Percentiles rank a stretch among this genome's conserved stretches.
These are phyloP conservation scores for Fusarium kyushuense DNA, from an alignment of 2,329 filamentous ascomycete genomes.

Conservation along the genomic window DNA sequence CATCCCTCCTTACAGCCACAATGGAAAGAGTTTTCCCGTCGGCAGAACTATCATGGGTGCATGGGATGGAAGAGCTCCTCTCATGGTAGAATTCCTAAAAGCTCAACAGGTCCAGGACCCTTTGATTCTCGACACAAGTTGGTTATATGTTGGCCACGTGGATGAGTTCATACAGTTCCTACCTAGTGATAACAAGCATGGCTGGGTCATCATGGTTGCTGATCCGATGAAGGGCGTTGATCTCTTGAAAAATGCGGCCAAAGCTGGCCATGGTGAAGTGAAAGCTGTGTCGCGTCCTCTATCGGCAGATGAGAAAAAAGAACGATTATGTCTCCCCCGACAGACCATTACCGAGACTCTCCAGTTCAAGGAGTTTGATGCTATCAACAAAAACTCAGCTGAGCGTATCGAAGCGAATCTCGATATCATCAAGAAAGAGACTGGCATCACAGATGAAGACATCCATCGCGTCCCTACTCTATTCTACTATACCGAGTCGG, in stretches of 20 bases:
- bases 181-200: conserved; percentile 41
- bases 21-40: conserved; percentile 36
- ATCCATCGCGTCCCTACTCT: conserved; percentile 41
- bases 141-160: conserved; percentile 47
- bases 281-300: conserved; percentile 32
- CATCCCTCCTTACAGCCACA: conserved; percentile 51
- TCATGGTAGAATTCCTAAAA: conserved; percentile 48
- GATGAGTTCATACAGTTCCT: conserved; percentile 51
- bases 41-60: conserved; percentile 43
- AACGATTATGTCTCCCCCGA: conserved; percentile 6
- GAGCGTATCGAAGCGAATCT: conserved; percentile 43
- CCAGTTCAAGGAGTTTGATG: conserved; percentile 11
- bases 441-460: conserved; percentile 41
- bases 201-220: conserved; percentile 44
- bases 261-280: conserved; percentile 29
- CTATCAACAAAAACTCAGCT: conserved; percentile 22
- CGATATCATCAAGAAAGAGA: conserved; percentile 41
- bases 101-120: conserved; percentile 54
- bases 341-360: conserved; percentile 38
- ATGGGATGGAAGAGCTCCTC: conserved; percentile 14
- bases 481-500: conserved; percentile 20
- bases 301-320: neutral
- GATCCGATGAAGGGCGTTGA: conserved; percentile 40
- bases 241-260: conserved; percentile 33
- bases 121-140: conserved; percentile 49